Evolutionary conservation across 257 asterid species (phyloP).

Genomic region (Datura wrightii): DNA sequence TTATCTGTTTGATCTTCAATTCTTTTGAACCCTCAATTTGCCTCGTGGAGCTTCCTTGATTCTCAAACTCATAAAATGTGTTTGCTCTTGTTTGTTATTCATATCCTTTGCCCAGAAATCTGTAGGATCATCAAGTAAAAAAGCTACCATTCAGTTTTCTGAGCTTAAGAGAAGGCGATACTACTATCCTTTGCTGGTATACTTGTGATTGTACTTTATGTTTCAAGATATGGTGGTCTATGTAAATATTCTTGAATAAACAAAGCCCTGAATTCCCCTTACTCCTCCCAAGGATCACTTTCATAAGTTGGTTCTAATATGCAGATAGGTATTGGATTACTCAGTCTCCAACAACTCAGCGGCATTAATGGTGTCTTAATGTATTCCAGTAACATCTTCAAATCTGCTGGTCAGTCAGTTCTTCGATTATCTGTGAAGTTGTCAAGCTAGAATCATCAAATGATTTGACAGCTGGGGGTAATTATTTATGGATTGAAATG

Average conservation of each 20-base stretch:
- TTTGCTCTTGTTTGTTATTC: constrained; percentile 10
- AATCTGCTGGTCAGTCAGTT: constrained; percentile 63
- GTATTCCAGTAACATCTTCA: constrained; percentile 83
- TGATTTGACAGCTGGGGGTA: background rate
- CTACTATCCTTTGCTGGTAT: constrained; percentile 84
- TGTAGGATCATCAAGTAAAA: constrained; percentile 71
- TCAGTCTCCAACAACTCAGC: constrained; percentile 80
- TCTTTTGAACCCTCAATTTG: background rate
- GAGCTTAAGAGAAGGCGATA: constrained; percentile 77
- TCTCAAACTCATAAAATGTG: background rate
- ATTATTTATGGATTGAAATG: background rate
- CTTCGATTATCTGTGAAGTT: background rate
- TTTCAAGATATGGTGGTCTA: background rate
- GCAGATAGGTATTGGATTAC: constrained; percentile 84
- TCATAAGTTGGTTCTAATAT: constrained; percentile 10
- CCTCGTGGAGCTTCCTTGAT: background rate
- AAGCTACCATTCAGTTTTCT: constrained; percentile 61
- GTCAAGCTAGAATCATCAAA: background rate
- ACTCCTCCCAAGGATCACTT: background rate
- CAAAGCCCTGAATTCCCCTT: background rate
- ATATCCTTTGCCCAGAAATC: constrained; percentile 59
- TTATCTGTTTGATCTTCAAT: background rate
- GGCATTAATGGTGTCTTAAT: constrained; percentile 85
- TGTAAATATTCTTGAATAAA: background rate
- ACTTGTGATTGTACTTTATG: constrained; percentile 21